Base-by-base conservation (phyloP, 2,329 filamentous ascomycete species). In the Ophiocordyceps camponoti-rufipedis region DNA sequence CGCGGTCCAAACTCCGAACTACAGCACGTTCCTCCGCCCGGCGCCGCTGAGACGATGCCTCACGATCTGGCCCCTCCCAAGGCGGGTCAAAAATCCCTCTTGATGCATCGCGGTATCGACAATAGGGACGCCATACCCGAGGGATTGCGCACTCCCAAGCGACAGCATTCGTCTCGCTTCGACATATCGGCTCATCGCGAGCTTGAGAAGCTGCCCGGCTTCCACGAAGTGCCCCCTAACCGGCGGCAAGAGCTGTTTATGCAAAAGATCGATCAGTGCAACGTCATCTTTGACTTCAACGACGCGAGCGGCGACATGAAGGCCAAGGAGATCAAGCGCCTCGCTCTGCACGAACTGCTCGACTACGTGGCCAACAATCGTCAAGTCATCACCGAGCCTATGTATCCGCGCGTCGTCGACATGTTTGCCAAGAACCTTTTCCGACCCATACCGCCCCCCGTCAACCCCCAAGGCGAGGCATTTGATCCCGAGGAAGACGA, bases 361-460 rank as follows among this genome's bases (percentile, higher is more conserved):
- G 91, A 98, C 63, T 98, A 98, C 60, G 91, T 98, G 47, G 89
- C 91, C 56, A 96, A 96, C 66, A 98, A 98, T 62, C 78, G 91
- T 55, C 89, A 94, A 57, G 91, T 98, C 59, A 98, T 98, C 57
- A 95, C 88, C 3, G 91, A 98, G 62, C 86, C 88, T 46, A 98
- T 98, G 91, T 98, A 98, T 57, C 91, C 91, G 33, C 82, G 86
- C 49, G 91, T 98, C 28, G 91, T 98, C 32, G 89, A 96, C 54
- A 98, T 98, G 91, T 98, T 98, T 62, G 82, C 85, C 60, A 98
- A 96, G 74, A 98, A 98, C 60, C 68, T 98, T 42, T 98, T 98
- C 69, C 80, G 91, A 50, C 91, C 91, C 2, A 95, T 98, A 49
- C 91, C 91, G 39, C 91, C 91, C 4, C 91, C 91, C 8, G 86